phyloP scores from a whole-genome alignment of 352 stramenopile species.

The Thalassiosira allenii region DNA sequence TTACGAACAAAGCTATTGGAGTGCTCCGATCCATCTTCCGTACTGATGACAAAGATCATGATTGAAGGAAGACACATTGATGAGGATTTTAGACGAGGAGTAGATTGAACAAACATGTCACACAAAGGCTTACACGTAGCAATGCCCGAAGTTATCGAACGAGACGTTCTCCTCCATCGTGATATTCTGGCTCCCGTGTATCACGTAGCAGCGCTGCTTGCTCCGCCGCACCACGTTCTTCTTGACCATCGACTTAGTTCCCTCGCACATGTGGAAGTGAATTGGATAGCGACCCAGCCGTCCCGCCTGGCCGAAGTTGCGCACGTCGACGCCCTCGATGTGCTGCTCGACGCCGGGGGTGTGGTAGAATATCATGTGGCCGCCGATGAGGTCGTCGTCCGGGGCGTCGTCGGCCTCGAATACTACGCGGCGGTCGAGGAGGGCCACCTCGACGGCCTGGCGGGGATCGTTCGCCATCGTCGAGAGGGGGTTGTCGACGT shows the following conservation, averaged over 20 bases:
- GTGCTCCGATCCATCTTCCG: constrained; percentile 17
- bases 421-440: constrained; percentile 80
- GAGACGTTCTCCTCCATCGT: constrained; percentile 66
- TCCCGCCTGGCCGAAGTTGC: constrained; percentile 53
- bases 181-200: constrained; percentile 68
- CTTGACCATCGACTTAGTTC: constrained; percentile 23
- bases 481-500: too few species aligned
- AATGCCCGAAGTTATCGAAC: constrained; percentile 67
- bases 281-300: constrained; percentile 35
- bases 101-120: not conserved
- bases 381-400: constrained; percentile 43
- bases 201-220: constrained; percentile 61
- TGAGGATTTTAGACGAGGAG: too few species aligned
- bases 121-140: constrained; percentile 26
- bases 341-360: constrained; percentile 32
- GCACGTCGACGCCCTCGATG: constrained; percentile 54
- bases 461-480: constrained; percentile 58
- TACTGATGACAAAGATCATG: too few species aligned
- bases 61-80: too few species aligned
- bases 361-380: constrained; percentile 74
- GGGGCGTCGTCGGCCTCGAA: constrained; percentile 56
- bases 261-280: constrained; percentile 55
- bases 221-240: constrained; percentile 58
- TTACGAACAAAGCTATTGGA: not conserved
- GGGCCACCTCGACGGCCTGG: constrained; percentile 82